Percentiles rank a stretch among this genome's conserved stretches.
Evolutionary conservation across 805 yeast species (phyloP).

Genomic region (Yarrowia sp.): DNA sequence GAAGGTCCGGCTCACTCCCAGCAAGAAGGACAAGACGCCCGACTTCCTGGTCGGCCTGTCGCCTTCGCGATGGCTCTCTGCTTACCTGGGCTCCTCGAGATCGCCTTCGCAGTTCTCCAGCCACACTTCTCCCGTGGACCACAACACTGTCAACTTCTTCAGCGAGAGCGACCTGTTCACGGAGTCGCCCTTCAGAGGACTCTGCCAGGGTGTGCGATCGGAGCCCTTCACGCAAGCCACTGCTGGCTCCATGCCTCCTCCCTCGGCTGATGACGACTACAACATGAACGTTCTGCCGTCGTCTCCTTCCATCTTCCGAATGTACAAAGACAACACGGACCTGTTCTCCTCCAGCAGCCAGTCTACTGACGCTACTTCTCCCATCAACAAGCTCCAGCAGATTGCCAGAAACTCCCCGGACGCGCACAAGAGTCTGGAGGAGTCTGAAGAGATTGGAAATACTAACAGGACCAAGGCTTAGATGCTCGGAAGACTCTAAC

Average conservation of each 20-base stretch:
- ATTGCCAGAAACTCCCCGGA: conserved; percentile 10
- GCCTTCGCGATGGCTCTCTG: conserved; percentile 18
- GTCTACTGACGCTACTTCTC: conserved; percentile 14
- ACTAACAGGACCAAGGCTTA: conserved; percentile 3
- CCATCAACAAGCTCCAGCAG: conserved; percentile 22
- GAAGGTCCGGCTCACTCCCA: conserved; percentile 7
- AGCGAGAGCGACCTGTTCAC: conserved; percentile 20
- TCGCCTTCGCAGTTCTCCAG: conserved; percentile 1
- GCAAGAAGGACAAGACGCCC: conserved; percentile 15
- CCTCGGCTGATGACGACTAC: conserved; percentile 19
- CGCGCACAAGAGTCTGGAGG: conserved; percentile 15
- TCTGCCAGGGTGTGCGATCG: not conserved
- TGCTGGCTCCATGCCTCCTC: conserved; percentile 2
- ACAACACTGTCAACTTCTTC: conserved; percentile 1
- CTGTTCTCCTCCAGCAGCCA: conserved; percentile 19
- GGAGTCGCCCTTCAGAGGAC: conserved; percentile 9
- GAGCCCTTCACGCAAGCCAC: conserved; percentile 3
- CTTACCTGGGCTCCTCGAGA: conserved; percentile 8
- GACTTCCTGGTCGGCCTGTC: conserved; percentile 21
- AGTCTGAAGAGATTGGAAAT: conserved; percentile 24
- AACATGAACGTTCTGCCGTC: conserved; percentile 16
- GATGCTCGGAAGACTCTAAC: not conserved
- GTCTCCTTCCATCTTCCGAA: conserved; percentile 20
- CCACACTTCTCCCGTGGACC: not conserved
- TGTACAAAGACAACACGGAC: conserved; percentile 22